Base-by-base conservation (phyloP, 306 rosid genomes). In the Prunus armeniaca region DNA sequence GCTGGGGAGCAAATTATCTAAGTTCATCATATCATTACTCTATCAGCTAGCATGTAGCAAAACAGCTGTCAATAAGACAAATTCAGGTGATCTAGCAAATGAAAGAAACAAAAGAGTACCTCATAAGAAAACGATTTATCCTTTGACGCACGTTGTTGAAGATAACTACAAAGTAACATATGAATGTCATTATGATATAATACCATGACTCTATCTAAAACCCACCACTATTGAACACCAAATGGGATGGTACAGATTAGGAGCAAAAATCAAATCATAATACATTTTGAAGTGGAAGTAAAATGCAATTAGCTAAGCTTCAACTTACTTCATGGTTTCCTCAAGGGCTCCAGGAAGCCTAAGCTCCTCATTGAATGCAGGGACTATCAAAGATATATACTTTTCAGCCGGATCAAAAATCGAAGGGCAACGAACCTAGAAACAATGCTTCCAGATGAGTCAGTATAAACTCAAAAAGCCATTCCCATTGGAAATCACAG, bases 311-410 rank as follows among this genome's bases (percentile, higher is more conserved):
- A 71, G 28, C 20, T 58, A 43, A 43, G 38, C 64, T 73, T 60
- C 61, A 66, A 86, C 96, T 83, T 87, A 94, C 98, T 82, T 84
- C 89, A 94, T 76, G 28, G 91, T 88, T 83, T 94, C 98, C 45
- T 90, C 92, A 69, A 94, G 93, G 18, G 98, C 97, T 55, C 85
- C 84, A 18, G 97, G 96, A 80, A 94, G 97, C 79, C 98, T 89
- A 51, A 78, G 87, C 82, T 94, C 95, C 78, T 92, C 97, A 73
- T 92, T 94, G 83, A 84, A 94, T 30, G 97, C 95, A 50, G 96
- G 98, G 73, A 92, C 77, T 49, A 94, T 90, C 87, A 94, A 84
- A 71, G 97, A 92, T 18, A 94, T 78, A 85, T 90, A 94, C 84
- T 94, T 94, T 55, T 91, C 87, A 0, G 98, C 94, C 50, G 96